Evolutionary conservation across 768 basidiomycete genomes (phyloP).

Genomic region (Rhodosporidiobolus sp.): DNA sequence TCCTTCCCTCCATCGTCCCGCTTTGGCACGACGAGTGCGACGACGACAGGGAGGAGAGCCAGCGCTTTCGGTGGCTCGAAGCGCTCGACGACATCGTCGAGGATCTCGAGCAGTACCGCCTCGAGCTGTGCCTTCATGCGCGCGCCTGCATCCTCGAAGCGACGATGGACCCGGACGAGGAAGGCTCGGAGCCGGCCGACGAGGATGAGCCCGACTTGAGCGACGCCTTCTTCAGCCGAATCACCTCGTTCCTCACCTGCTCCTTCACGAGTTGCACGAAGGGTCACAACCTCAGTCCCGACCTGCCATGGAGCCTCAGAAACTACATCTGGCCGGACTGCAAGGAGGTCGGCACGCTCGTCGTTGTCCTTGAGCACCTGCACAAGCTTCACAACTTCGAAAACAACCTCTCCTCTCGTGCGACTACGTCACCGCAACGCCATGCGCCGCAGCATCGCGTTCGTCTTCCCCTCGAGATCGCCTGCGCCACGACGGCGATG

Average conservation of each 20-base stretch:
- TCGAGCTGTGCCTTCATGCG: not conserved
- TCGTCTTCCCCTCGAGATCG: not conserved
- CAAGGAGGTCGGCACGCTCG: not conserved
- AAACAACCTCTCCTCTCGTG: not conserved
- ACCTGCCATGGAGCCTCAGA: no score
- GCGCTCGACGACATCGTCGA: slow-evolving; percentile 6
- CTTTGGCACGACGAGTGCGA: slow-evolving; percentile 4
- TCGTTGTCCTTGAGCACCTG: slow-evolving; percentile 1
- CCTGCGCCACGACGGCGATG: not conserved
- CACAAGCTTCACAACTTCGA: slow-evolving; percentile 3
- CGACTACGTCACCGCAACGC: not conserved
- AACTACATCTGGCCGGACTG: not conserved
- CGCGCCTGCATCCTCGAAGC: not conserved
- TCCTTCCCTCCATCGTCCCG: slow-evolving; percentile 1
- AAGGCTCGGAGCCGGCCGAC: not conserved
- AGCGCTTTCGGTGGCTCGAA: not conserved
- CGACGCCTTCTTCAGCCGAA: not conserved
- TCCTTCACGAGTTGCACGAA: no score
- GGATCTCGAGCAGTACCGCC: slow-evolving; percentile 11
- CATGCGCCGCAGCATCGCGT: not conserved
- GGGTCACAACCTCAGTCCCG: no score
- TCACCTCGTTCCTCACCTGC: not conserved
- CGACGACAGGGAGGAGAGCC: not conserved
- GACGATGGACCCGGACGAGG: not conserved
- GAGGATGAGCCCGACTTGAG: not conserved